Base-by-base conservation (phyloP, 345 rosid genomes). In the Theobroma cacao region DNA sequence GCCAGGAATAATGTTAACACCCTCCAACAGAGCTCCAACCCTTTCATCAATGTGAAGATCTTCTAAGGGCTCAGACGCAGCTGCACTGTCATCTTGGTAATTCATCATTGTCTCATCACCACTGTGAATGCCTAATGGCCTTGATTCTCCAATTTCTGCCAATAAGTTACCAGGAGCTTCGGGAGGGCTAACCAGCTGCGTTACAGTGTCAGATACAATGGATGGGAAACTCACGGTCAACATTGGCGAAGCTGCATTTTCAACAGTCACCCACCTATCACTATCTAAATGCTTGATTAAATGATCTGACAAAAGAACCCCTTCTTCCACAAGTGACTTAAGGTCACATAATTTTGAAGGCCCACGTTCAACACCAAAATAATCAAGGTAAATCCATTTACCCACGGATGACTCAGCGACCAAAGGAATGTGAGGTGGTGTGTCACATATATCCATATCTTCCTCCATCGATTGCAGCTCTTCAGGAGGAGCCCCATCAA, bases 401-500 rank as follows among this genome's bases (percentile, higher is more conserved):
- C 98, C 98, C 34, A 86, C 64, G 2, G 87, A 86, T 33, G 90
- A 85, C 82, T 93, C 97, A 55, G 88, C 81, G 65, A 83, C 84
- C 47, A 82, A 38, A 36, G 97, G 89, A 75, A 66, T 87, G 89
- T 97, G 97, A 73, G 99, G 99, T 41, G 99, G 97, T 0, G 97
- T 92, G 81, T 96, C 95, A 80, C 97, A 89, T 74, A 96, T 96
- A 84, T 96, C 99, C 99, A 96, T 97, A 85, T 97, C 99, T 86
- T 94, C 99, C 90, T 97, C 99, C 99, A 97, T 97, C 38, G 99
- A 97, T 28, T 81, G 87, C 84, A 89, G 84, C 86, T 91, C 98
- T 84, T 89, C 94, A 31, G 84, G 85, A 82, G 88, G 88, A 74
- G 80, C 84, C 75, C 61, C 91, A 81, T 80, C 85, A 71, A 77